Evolutionary conservation across 1,284 basidiomycete genomes (phyloP), one percentile per base, ranked within the genome.

Genomic region (Gymnopus androsaceus): DNA sequence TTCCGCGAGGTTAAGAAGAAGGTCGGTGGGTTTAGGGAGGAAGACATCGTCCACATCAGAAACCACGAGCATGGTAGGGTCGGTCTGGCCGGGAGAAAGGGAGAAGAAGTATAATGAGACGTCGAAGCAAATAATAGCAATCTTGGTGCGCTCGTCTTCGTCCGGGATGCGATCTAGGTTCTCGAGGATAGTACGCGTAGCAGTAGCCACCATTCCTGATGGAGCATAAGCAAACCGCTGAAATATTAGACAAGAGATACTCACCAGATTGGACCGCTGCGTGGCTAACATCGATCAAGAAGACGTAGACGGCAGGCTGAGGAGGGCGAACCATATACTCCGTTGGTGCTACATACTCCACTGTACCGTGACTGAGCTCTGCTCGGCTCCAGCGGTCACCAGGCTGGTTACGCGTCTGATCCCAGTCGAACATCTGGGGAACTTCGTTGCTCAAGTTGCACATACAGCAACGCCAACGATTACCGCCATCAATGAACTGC

Each of bases 281-380:
- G 69, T 97, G 92, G 66, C 92, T 94, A 63, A 99, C 95, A 68
- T 99, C 97, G 73, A 99, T 92, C 66, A 99, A 82, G 80, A 99
- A 98, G 54, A 96, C 85, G 74, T 98, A 98, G 52, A 97, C 93
- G 15, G 95, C 94, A 11, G 97, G 94, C 72, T 98, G 97, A 38
- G 97, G 97, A 15, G 97, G 92, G 61, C 97, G 91, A 66, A 95
- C 95, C 96, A 99, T 98, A 76, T 99, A 99, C 75, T 99, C 97
- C 1, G 95, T 96, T 8, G 97, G 96, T 3, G 97, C 97, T 58
- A 99, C 90, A 68, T 90, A 99, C 72, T 99, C 97, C 58, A 99
- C 94, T 17, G 92, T 92, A 47, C 88, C 84, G 71, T 94, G 86
- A 69, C 97, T 98, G 59, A 99, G 82, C 75, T 99, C 97, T 6